phyloP scores from a whole-genome alignment of 1,139 yeast species.

The Suhomyces kunorum region DNA sequence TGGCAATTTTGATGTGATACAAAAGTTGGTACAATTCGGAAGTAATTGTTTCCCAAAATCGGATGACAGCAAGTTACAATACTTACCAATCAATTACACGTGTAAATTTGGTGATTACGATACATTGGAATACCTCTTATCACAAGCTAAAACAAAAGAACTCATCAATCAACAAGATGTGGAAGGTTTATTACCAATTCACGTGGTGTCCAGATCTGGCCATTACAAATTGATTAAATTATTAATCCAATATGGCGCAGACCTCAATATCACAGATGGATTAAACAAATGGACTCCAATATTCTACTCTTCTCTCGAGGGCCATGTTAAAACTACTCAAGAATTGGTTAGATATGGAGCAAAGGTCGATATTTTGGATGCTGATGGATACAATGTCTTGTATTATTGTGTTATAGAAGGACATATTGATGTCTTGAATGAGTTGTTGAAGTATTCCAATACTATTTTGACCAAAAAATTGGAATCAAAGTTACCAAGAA shows the following conservation, averaged over 20 bases:
- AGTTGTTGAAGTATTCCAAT: slow-evolving; percentile 44
- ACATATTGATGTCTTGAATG: slow-evolving; percentile 74
- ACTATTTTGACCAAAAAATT: slow-evolving; percentile 13
- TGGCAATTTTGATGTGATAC: slow-evolving; percentile 58
- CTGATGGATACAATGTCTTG: slow-evolving; percentile 77
- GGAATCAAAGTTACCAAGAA: slow-evolving; percentile 3
- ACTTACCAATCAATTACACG: slow-evolving; percentile 85
- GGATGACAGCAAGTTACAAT: slow-evolving; percentile 53
- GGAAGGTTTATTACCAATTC: slow-evolving; percentile 86
- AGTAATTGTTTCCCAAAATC: slow-evolving; percentile 58
- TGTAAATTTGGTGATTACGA: slow-evolving; percentile 81
- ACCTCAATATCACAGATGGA: slow-evolving; percentile 77
- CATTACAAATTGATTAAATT: slow-evolving; percentile 67
- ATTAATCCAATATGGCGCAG: slow-evolving; percentile 71
- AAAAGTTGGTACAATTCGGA: slow-evolving; percentile 45
- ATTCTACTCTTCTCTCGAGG: slow-evolving; percentile 87
- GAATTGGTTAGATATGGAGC: slow-evolving; percentile 77
- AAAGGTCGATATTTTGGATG: slow-evolving; percentile 70
- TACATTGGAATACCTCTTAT: slow-evolving; percentile 62
- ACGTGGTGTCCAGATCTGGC: slow-evolving; percentile 86
- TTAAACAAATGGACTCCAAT: slow-evolving; percentile 93
- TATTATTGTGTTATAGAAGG: slow-evolving; percentile 96
- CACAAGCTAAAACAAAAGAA: slow-evolving; percentile 29
- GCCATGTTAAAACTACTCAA: slow-evolving; percentile 70
- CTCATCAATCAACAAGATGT: slow-evolving; percentile 62